Evolutionary conservation across 116 monocot genomes (phyloP), one percentile per base, ranked within the genome.

Genomic region (Thalassia testudinum): DNA sequence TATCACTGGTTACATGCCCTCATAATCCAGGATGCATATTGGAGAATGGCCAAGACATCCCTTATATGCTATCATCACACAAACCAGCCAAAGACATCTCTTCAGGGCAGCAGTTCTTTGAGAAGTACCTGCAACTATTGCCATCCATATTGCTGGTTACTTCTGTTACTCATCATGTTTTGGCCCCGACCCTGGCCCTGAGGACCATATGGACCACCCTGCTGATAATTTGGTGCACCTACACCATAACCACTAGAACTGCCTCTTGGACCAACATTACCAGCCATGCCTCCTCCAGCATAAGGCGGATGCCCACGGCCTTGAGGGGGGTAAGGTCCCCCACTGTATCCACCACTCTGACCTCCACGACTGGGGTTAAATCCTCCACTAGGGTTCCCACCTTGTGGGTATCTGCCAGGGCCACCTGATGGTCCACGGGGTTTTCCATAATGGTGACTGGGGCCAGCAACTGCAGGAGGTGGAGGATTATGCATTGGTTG

Each of bases 281-380:
- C 74, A 25, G 66, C 62, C 70, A 75, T 68, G n/a, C 52, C 64
- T 23, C 75, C 27, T 13, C 79, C 70, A 54, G 27, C 10, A 47
- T 67, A 75, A 8, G 66, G 72, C 25, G 64, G 72, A 0, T 62
- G 70, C 4, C 52, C 70, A 28, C 85, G 73, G 22, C 77, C 78
- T 66, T 76, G 75, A 22, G 66, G 72, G 1, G 79, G 80, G 27
- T 81, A 85, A 42, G 95, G 79, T 14, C 71, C 85, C 21, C 64
- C 63, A 15, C 59, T 58, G 40, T 84, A 87, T 6, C 74, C 81
- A 34, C 91, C 66, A 24, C 72, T 67, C 47, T 74, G 78, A 22
- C 72, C 70, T 24, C 80, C 84, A 19, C 84, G 78, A 63, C 52
- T 84, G 1, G 81, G 91, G 54, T 90, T 88, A 65, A 63, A 78